Percentiles rank a stretch among this genome's conserved stretches.
Conservation (phyloP, 768 basidiomycete genomes). For the Glaciozyma martinii region DNA sequence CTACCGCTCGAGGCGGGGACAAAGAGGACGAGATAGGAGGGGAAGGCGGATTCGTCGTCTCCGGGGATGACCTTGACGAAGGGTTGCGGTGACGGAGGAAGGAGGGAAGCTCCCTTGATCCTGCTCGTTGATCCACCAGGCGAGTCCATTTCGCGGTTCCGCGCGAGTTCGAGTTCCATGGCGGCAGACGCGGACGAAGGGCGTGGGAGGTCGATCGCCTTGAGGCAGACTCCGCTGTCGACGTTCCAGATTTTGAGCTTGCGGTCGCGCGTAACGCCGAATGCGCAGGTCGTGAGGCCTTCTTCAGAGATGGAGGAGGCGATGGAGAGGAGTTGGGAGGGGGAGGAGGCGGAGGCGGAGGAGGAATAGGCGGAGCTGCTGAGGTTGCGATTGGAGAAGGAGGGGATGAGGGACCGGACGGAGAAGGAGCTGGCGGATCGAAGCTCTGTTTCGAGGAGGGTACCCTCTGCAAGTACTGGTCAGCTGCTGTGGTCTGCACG, state of each 20-base stretch:
- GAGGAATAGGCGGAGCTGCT: slow-evolving; percentile 52
- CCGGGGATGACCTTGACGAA: slow-evolving; percentile 46
- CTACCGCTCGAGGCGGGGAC: slow-evolving; percentile 49
- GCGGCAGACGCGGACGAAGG: slow-evolving; percentile 26
- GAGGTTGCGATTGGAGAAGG: slow-evolving; percentile 66
- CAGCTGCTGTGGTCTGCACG: rapidly evolving
- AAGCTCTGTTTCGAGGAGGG: slow-evolving; percentile 18
- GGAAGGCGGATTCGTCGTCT: slow-evolving; percentile 38
- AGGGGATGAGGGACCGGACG: slow-evolving; percentile 24
- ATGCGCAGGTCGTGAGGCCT: slow-evolving; percentile 57
- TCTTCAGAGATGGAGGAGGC: slow-evolving; percentile 67
- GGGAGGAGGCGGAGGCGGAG: slow-evolving; percentile 40
- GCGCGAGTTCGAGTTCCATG: slow-evolving; percentile 2
- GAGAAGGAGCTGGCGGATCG: slow-evolving; percentile 21
- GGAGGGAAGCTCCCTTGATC: slow-evolving; percentile 43
- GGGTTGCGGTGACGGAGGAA: slow-evolving; percentile 62
- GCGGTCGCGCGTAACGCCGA: slow-evolving; percentile 79
- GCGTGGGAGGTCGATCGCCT: slow-evolving; percentile 54
- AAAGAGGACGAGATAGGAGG: slow-evolving; percentile 56
- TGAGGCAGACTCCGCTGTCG: slow-evolving; percentile 25
- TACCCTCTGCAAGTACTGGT: neutral
- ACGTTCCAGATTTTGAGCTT: slow-evolving; percentile 73
- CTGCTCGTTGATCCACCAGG: neutral
- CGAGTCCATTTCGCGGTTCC: neutral
- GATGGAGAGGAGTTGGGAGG: slow-evolving; percentile 59